A percentile compares a stretch with the other conserved stretches of the same genome.
phyloP scores from a whole-genome alignment of 2,329 filamentous ascomycete genomes.

The Pyrenochaeta sp. region DNA sequence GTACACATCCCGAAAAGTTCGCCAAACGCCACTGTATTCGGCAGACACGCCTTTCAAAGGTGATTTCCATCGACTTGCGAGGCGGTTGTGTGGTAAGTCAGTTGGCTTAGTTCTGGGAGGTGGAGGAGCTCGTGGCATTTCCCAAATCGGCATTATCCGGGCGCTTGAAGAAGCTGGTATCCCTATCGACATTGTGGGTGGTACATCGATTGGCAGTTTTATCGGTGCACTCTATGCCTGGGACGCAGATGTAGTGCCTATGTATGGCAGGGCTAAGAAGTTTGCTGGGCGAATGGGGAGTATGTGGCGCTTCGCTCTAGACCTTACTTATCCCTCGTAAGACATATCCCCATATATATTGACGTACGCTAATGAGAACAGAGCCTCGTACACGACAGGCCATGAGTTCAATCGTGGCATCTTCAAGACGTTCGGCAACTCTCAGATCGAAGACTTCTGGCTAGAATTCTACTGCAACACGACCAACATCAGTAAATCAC shows the following conservation, averaged over 20 bases:
- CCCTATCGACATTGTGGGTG: slow-evolving; percentile 92
- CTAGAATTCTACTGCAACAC: slow-evolving; percentile 99
- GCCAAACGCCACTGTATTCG: slow-evolving; percentile 87
- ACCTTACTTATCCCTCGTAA: slow-evolving; percentile 89
- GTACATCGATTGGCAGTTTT: slow-evolving; percentile 95
- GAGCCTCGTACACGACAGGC: slow-evolving; percentile 92
- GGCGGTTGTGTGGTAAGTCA: slow-evolving; percentile 90
- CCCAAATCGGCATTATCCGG: slow-evolving; percentile 91
- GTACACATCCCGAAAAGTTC: slow-evolving; percentile 92
- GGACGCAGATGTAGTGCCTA: slow-evolving; percentile 94
- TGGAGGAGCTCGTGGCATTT: slow-evolving; percentile 88
- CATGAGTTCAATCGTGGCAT: slow-evolving; percentile 99
- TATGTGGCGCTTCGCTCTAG: slow-evolving; percentile 97
- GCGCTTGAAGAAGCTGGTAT: slow-evolving; percentile 96
- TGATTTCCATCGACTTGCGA: slow-evolving; percentile 91
- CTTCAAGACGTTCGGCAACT: slow-evolving; percentile 97
- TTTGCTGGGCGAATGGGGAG: slow-evolving; percentile 99
- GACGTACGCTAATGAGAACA: slow-evolving; percentile 23
- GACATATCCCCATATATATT: slow-evolving; percentile 11
- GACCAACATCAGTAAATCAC: slow-evolving; percentile 95
- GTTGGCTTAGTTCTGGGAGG: slow-evolving; percentile 94
- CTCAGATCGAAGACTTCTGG: slow-evolving; percentile 99
- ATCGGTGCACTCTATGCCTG: slow-evolving; percentile 94
- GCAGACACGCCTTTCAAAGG: slow-evolving; percentile 93
- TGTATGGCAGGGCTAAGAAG: slow-evolving; percentile 96